Evolutionary conservation across 2,329 filamentous ascomycete species (phyloP).

Genomic region (Botryotinia narcissicola): DNA sequence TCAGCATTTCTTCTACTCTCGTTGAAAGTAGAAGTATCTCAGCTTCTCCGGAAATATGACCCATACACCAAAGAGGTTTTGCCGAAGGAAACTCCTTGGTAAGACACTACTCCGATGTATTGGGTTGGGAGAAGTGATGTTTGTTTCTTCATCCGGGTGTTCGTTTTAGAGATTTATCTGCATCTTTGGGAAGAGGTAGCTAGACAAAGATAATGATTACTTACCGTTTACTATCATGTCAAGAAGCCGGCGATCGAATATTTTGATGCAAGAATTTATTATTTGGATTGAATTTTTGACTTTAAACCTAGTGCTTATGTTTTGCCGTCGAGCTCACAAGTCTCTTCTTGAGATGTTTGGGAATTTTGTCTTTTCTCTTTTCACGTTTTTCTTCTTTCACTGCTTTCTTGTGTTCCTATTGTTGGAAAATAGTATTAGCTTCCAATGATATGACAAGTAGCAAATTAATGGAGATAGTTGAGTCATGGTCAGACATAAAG

Average conservation of each 20-base stretch:
- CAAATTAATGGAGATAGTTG: background rate
- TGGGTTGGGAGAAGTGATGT: conserved; percentile 24
- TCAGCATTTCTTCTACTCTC: conserved; percentile 30
- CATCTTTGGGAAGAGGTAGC: background rate
- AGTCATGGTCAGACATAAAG: conserved; percentile 15
- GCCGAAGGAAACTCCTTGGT: conserved; percentile 9
- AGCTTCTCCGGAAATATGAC: conserved; percentile 25
- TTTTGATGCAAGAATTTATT: background rate
- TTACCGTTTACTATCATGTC: background rate
- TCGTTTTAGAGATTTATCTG: background rate
- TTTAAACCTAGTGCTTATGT: conserved; percentile 35
- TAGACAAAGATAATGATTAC: background rate
- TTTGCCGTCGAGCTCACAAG: conserved; percentile 55
- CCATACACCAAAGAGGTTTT: conserved; percentile 29
- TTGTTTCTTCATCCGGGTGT: conserved; percentile 36
- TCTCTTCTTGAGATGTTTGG: conserved; percentile 93
- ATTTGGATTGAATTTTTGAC: conserved; percentile 11
- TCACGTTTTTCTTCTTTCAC: conserved; percentile 96
- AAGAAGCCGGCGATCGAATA: background rate
- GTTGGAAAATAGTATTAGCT: background rate
- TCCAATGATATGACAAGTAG: background rate
- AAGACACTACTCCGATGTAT: conserved; percentile 29
- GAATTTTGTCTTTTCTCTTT: conserved; percentile 91
- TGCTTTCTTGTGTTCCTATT: conserved; percentile 71
- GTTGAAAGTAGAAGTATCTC: conserved; percentile 11